A percentile compares a stretch with the other conserved stretches of the same genome.
phyloP scores from a whole-genome alignment of 169 alveolate genomes.

The Plasmodium malariae region DNA sequence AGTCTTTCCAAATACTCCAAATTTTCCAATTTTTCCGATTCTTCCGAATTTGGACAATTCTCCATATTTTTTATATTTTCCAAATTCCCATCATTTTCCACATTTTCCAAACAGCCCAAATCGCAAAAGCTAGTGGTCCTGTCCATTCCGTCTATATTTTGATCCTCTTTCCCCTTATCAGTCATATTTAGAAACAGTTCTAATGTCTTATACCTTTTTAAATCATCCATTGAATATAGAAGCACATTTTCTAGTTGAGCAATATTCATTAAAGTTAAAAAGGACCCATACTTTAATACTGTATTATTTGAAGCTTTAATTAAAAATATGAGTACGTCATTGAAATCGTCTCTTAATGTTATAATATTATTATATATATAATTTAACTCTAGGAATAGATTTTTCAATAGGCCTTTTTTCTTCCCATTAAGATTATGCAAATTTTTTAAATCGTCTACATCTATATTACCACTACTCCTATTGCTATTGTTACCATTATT shows the following conservation, averaged over 20 bases:
- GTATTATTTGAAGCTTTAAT: constrained; percentile 65
- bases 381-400: constrained; percentile 57
- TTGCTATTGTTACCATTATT: constrained; percentile 7
- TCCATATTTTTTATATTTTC: not conserved
- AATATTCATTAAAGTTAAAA: constrained; percentile 64
- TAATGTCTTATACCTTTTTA: constrained; percentile 37
- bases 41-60: too few relatives aligned
- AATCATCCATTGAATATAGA: constrained; percentile 54
- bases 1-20: not conserved
- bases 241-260: constrained; percentile 76
- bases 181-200: constrained; percentile 35
- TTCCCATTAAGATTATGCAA: constrained; percentile 35
- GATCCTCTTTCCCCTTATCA: constrained; percentile 2
- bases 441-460: constrained; percentile 45
- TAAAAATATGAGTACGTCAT: constrained; percentile 23
- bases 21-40: not conserved
- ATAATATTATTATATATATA: constrained; percentile 55
- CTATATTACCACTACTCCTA: not conserved
- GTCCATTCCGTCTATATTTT: not conserved
- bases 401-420: constrained; percentile 29
- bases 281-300: constrained; percentile 49
- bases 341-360: constrained; percentile 60
- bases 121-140: not conserved
- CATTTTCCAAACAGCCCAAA: not conserved
- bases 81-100: not conserved